Evolutionary conservation across 108 stramenopile species (phyloP).

Genomic region (Stephanodiscus minutulus): DNA sequence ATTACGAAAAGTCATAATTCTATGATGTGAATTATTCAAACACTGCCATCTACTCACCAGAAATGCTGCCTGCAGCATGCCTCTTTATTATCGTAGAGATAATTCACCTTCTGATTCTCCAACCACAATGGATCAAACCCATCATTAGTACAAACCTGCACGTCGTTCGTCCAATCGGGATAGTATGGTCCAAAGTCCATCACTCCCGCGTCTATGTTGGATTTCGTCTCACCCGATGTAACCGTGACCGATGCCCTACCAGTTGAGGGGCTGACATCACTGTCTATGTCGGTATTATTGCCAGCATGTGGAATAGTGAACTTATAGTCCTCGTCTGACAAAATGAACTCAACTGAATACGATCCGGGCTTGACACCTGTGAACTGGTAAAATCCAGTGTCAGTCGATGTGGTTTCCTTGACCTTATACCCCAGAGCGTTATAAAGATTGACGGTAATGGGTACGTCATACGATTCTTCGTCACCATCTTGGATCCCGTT

Average conservation of each 20-base stretch:
- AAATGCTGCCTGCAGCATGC: constrained; percentile 44
- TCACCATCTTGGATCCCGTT: constrained; percentile 50
- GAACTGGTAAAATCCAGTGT: constrained; percentile 37
- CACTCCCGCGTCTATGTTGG: constrained; percentile 40
- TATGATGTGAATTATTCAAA: neutral
- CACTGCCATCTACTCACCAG: constrained; percentile 19
- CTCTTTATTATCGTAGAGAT: constrained; percentile 47
- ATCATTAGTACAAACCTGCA: constrained; percentile 48
- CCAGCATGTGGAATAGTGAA: constrained; percentile 36
- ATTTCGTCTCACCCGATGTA: constrained; percentile 33
- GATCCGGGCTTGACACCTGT: constrained; percentile 27
- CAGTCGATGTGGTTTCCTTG: constrained; percentile 10
- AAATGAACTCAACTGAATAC: constrained; percentile 25
- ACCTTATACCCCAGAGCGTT: constrained; percentile 39
- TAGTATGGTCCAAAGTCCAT: constrained; percentile 51
- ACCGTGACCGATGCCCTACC: constrained; percentile 27
- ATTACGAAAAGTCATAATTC: neutral
- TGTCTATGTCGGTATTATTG: constrained; percentile 29
- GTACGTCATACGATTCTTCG: constrained; percentile 22
- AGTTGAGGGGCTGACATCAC: constrained; percentile 32
- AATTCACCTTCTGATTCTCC: constrained; percentile 36
- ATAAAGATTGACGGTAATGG: constrained; percentile 28
- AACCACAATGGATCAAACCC: constrained; percentile 47
- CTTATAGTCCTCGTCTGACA: constrained; percentile 24
- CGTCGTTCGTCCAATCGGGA: constrained; percentile 46